phyloP scores from a whole-genome alignment of 2,329 filamentous ascomycete genomes.

The Mariannaea sp. region DNA sequence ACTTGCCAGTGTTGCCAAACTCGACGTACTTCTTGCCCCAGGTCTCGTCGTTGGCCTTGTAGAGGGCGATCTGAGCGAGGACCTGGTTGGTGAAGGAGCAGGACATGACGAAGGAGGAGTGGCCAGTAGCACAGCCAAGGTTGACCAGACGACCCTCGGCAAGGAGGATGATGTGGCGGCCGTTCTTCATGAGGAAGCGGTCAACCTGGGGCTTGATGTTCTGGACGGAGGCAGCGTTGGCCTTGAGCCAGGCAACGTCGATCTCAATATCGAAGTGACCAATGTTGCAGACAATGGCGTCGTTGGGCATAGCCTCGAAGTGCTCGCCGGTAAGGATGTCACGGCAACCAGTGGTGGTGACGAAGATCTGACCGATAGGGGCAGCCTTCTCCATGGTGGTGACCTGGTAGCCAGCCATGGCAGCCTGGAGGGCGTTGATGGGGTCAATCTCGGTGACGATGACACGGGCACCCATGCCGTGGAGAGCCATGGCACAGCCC shows the following conservation, averaged over 20 bases:
- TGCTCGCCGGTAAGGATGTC: conserved; percentile 92
- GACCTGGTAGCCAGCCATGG: conserved; percentile 96
- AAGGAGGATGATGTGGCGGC: conserved; percentile 96
- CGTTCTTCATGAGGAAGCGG: conserved; percentile 92
- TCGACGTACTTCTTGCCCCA: conserved; percentile 95
- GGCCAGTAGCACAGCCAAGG: conserved; percentile 97
- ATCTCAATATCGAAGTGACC: conserved; percentile 99
- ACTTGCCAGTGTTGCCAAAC: conserved; percentile 91
- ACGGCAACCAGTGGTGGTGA: conserved; percentile 98
- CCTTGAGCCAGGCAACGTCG: conserved; percentile 99
- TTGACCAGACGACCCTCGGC: conserved; percentile 99
- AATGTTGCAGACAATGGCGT: conserved; percentile 99
- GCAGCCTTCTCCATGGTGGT: conserved; percentile 98
- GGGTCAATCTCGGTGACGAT: conserved; percentile 96
- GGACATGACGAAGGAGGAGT: conserved; percentile 99
- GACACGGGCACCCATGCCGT: conserved; percentile 96
- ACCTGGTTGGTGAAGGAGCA: conserved; percentile 99
- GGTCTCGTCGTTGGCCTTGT: conserved; percentile 84
- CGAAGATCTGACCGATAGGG: conserved; percentile 90
- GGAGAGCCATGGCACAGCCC: conserved; percentile 94
- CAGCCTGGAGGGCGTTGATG: conserved; percentile 99
- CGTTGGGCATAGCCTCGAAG: conserved; percentile 95
- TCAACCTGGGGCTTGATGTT: conserved; percentile 99
- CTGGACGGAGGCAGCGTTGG: conserved; percentile 88
- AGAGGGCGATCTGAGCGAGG: conserved; percentile 97